Evolutionary conservation across 352 stramenopile species (phyloP).

Genomic region (Plasmopara halstedii): DNA sequence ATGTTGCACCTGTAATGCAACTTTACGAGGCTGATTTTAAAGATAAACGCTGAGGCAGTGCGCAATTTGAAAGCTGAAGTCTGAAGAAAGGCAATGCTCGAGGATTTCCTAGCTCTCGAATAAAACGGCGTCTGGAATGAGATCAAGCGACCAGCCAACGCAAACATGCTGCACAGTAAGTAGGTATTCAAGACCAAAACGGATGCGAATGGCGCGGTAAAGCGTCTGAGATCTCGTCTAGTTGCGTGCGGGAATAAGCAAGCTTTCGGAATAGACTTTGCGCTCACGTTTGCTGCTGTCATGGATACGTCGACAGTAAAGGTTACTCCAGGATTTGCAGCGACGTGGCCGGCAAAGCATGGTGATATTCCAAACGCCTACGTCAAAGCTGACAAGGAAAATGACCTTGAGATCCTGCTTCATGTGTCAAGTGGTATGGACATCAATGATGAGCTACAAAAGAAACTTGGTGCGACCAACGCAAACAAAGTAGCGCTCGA

Average conservation of each 20-base stretch:
- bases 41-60: too few relatives aligned
- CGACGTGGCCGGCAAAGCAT: neutral
- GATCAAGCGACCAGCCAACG: neutral
- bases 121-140: neutral
- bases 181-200: neutral
- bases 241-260: neutral
- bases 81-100: neutral
- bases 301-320: neutral
- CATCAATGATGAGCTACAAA: neutral
- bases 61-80: too few relatives aligned
- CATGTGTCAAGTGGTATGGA: neutral
- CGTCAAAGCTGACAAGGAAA: neutral
- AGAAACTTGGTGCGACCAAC: neutral
- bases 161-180: neutral
- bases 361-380: neutral
- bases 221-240: neutral
- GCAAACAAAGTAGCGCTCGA: too few relatives aligned
- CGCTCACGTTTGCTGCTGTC: neutral
- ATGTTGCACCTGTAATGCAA: too few relatives aligned
- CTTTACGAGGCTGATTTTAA: too few relatives aligned
- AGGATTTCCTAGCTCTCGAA: neutral
- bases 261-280: neutral
- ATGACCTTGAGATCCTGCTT: neutral
- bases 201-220: neutral
- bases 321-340: neutral